Evolutionary conservation across 495 filamentous ascomycete genomes (phyloP).

Genomic region (Penicillium roqueforti): DNA sequence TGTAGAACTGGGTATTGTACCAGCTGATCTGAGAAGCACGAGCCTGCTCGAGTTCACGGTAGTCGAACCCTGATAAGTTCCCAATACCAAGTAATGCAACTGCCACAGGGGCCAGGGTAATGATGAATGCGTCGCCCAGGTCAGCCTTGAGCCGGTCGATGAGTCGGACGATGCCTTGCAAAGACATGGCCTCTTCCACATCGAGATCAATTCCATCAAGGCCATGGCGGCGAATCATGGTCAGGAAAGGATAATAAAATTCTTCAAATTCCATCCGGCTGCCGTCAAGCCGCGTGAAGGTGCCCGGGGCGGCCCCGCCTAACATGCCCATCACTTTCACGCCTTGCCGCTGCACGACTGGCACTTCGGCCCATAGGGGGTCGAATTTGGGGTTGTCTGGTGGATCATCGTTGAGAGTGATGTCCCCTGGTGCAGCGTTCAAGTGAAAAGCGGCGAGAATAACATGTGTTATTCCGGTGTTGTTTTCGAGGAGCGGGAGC

Average conservation of each 20-base stretch:
- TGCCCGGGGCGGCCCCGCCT: conserved; percentile 71
- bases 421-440: conserved; percentile 54
- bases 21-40: conserved; percentile 64
- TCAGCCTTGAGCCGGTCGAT: conserved; percentile 69
- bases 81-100: conserved; percentile 56
- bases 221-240: conserved; percentile 51
- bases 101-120: conserved; percentile 78
- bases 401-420: conserved; percentile 74
- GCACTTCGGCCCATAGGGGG: conserved; percentile 66
- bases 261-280: conserved; percentile 53
- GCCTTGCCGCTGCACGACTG: conserved; percentile 57
- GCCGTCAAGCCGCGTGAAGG: conserved; percentile 62
- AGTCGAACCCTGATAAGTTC: conserved; percentile 74
- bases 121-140: conserved; percentile 64
- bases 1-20: conserved; percentile 87
- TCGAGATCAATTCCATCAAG: conserved; percentile 78
- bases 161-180: conserved; percentile 63
- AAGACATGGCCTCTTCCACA: conserved; percentile 74
- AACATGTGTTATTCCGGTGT: conserved; percentile 64
- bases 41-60: conserved; percentile 59
- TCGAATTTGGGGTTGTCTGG: conserved; percentile 53
- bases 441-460: conserved; percentile 79
- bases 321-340: conserved; percentile 78
- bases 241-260: conserved; percentile 62
- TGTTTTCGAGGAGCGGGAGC: conserved; percentile 60